A percentile compares a stretch with the other conserved stretches of the same genome.
phyloP scores from a whole-genome alignment of 805 yeast species.

The Lipomyces kockii region DNA sequence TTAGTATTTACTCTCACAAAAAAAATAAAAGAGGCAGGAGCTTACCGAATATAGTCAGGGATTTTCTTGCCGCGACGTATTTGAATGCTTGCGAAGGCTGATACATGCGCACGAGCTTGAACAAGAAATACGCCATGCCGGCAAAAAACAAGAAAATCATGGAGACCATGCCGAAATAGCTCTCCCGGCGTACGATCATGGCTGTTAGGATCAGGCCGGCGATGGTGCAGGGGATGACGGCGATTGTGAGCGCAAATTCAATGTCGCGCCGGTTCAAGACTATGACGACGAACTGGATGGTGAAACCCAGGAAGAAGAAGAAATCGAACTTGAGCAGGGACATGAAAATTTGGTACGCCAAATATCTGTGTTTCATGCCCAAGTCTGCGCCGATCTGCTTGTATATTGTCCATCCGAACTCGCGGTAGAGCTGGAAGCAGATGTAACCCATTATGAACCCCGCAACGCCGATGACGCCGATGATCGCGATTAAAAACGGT shows the following conservation, averaged over 20 bases:
- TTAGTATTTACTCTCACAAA: too few species aligned
- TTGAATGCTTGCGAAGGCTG: slow-evolving; percentile 51
- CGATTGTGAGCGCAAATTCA: slow-evolving; percentile 55
- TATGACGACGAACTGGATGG: slow-evolving; percentile 55
- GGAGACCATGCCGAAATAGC: slow-evolving; percentile 40
- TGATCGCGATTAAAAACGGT: slow-evolving; percentile 52
- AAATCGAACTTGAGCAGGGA: slow-evolving; percentile 50
- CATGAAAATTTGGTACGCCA: slow-evolving; percentile 50
- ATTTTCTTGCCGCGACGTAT: slow-evolving; percentile 51
- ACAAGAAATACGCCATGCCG: slow-evolving; percentile 54
- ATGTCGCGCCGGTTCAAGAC: slow-evolving; percentile 49
- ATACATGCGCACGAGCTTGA: slow-evolving; percentile 54
- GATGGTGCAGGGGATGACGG: slow-evolving; percentile 53
- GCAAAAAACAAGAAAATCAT: slow-evolving; percentile 47
- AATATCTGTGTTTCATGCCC: slow-evolving; percentile 48
- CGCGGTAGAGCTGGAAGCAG: slow-evolving; percentile 47
- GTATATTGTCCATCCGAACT: slow-evolving; percentile 55
- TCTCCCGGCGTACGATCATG: slow-evolving; percentile 48
- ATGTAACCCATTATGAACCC: slow-evolving; percentile 45
- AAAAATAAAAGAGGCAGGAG: background rate
- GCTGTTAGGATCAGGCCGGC: slow-evolving; percentile 48
- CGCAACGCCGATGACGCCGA: slow-evolving; percentile 49
- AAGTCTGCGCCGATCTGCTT: slow-evolving; percentile 56
- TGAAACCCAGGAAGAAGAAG: slow-evolving; percentile 57
- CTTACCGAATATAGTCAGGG: slow-evolving; percentile 48